A percentile compares a stretch with the other conserved stretches of the same genome.
Evolutionary conservation across 1,139 yeast genomes (phyloP).

Genomic region (Yarrowia galli): DNA sequence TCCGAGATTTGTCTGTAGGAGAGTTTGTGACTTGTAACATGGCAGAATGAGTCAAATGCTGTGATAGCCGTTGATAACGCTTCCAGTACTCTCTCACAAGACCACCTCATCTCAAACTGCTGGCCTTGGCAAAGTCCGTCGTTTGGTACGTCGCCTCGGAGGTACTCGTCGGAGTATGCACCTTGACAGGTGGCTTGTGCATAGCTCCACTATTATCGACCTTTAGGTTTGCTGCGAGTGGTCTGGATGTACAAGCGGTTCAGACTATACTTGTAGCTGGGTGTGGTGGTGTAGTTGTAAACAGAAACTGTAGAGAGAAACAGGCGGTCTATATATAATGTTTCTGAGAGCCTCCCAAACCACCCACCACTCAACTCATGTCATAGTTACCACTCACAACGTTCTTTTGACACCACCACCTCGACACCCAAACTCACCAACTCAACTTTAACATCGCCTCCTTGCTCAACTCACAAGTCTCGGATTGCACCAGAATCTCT

Average conservation of each 20-base stretch:
- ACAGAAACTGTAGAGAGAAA: not conserved
- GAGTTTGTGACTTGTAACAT: no score
- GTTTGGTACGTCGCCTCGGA: slow-evolving; percentile 10
- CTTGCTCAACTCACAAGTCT: slow-evolving; percentile 24
- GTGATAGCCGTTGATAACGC: no score
- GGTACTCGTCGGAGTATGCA: slow-evolving; percentile 23
- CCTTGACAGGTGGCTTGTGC: slow-evolving; percentile 28
- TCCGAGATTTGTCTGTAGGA: slow-evolving; percentile 1
- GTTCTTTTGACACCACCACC: not conserved
- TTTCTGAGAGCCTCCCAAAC: not conserved
- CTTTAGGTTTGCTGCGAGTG: slow-evolving; percentile 9
- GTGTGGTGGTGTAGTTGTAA: no score
- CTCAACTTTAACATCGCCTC: slow-evolving; percentile 26
- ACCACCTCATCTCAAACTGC: no score
- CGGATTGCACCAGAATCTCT: not conserved
- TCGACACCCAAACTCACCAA: not conserved
- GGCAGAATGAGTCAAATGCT: no score
- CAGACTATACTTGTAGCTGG: no score
- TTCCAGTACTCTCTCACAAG: no score
- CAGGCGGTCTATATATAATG: not conserved
- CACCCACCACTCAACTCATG: no score
- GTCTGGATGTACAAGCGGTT: not conserved
- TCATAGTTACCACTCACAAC: not conserved
- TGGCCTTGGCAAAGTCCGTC: not conserved
- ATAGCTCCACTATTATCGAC: slow-evolving; percentile 33